These are phyloP conservation scores for Penicillium sp. DNA, from an alignment of 2,329 filamentous ascomycete genomes.

Conservation along the genomic window DNA sequence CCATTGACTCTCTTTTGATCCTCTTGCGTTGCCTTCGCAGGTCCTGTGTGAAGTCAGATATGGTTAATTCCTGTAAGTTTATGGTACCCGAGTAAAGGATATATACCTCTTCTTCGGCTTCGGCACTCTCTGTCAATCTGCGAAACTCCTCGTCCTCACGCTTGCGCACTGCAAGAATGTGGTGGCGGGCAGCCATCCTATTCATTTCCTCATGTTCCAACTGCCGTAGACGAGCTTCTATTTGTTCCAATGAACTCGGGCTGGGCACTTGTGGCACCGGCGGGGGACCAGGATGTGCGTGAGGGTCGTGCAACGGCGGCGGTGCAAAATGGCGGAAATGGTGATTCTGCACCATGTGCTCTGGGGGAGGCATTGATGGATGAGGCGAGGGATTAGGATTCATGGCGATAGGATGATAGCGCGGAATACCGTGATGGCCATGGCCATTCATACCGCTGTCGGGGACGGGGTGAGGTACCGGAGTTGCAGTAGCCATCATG, in stretches of 20 bases:
- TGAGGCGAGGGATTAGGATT: constrained; percentile 35
- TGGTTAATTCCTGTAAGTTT: background rate
- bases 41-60: constrained; percentile 23
- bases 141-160: constrained; percentile 42
- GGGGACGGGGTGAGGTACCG: constrained; percentile 31
- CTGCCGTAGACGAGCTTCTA: constrained; percentile 37
- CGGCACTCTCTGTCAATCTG: constrained; percentile 38
- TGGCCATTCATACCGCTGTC: constrained; percentile 32
- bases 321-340: constrained; percentile 32
- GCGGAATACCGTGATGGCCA: constrained; percentile 32
- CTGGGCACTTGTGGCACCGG: constrained; percentile 22
- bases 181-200: constrained; percentile 36
- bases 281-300: constrained; percentile 15
- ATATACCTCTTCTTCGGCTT: constrained; percentile 40
- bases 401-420: constrained; percentile 41
- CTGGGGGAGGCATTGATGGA: constrained; percentile 29
- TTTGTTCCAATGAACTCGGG: constrained; percentile 34
- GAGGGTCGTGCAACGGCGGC: constrained; percentile 29
- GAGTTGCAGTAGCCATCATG: constrained; percentile 37
- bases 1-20: constrained; percentile 41
- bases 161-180: constrained; percentile 36
- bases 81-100: background rate
- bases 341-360: constrained; percentile 32
- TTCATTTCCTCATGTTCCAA: constrained; percentile 40
- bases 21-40: constrained; percentile 39